phyloP scores from a whole-genome alignment of 805 yeast genomes.

The Wickerhamiella sergipiensis region DNA sequence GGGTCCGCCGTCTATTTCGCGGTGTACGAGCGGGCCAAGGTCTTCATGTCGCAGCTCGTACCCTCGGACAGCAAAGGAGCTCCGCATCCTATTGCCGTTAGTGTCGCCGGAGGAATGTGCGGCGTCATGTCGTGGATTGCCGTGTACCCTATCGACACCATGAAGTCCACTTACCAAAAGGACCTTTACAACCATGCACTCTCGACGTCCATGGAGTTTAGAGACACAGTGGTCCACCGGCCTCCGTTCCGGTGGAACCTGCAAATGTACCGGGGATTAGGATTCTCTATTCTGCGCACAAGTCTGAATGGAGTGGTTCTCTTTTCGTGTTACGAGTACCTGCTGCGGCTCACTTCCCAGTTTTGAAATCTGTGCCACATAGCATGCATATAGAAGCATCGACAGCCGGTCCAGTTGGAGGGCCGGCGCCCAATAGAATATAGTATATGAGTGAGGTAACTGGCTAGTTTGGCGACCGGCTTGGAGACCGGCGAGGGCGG shows the following conservation, averaged over 20 bases:
- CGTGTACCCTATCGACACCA: constrained; percentile 71
- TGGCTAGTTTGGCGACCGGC: not conserved
- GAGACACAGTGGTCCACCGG: constrained; percentile 25
- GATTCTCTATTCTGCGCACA: constrained; percentile 60
- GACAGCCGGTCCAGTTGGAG: not conserved
- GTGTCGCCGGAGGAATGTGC: constrained; percentile 65
- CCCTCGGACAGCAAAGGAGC: constrained; percentile 16
- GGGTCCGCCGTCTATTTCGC: constrained; percentile 65
- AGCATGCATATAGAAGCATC: not conserved
- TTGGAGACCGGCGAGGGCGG: not conserved
- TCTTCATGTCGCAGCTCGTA: constrained; percentile 26
- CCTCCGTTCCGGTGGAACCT: constrained; percentile 22
- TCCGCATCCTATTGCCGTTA: constrained; percentile 33
- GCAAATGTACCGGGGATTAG: constrained; percentile 61
- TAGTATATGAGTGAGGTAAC: not conserved
- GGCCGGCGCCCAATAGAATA: no score
- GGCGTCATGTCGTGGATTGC: constrained; percentile 65
- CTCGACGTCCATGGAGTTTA: constrained; percentile 32
- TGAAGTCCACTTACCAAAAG: constrained; percentile 61
- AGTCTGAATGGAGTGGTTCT: constrained; percentile 62
- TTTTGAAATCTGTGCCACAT: not conserved
- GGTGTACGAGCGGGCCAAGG: constrained; percentile 60
- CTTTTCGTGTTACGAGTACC: constrained; percentile 55
- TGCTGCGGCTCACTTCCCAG: constrained; percentile 31
- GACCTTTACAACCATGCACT: constrained; percentile 60